These are phyloP conservation scores for Sordaria brevicollis DNA, from an alignment of 495 filamentous ascomycete genomes.

Conservation along the genomic window DNA sequence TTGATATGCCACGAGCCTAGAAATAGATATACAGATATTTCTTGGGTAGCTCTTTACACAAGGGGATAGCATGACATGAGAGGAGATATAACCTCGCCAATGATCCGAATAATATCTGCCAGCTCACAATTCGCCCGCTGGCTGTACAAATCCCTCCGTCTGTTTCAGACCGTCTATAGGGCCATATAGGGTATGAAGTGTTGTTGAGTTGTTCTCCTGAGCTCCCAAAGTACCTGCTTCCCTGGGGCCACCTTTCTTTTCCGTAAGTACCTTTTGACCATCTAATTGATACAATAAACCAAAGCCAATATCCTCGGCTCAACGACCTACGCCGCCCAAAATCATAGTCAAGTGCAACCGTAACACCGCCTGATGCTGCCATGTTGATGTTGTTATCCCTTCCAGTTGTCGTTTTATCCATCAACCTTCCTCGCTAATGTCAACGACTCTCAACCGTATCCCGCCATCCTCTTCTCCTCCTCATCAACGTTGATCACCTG, in stretches of 20 bases:
- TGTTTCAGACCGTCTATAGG: background rate
- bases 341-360: background rate
- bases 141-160: background rate
- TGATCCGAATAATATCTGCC: background rate
- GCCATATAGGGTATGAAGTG: background rate
- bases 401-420: background rate
- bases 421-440: background rate
- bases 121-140: background rate
- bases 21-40: background rate
- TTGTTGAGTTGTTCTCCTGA: background rate
- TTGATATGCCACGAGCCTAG: background rate
- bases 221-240: background rate
- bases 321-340: background rate
- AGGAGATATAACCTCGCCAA: background rate
- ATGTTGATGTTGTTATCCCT: background rate
- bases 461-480: slow-evolving; percentile 28
- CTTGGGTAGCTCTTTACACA: background rate
- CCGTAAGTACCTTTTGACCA: background rate
- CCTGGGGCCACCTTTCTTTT: background rate
- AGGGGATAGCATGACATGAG: background rate
- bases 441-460: slow-evolving; percentile 23
- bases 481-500: slow-evolving; percentile 18
- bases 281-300: background rate
- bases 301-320: background rate
- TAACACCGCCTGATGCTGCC: background rate